phyloP scores from a whole-genome alignment of 305 asterid species.

The Fraxinus latifolia region DNA sequence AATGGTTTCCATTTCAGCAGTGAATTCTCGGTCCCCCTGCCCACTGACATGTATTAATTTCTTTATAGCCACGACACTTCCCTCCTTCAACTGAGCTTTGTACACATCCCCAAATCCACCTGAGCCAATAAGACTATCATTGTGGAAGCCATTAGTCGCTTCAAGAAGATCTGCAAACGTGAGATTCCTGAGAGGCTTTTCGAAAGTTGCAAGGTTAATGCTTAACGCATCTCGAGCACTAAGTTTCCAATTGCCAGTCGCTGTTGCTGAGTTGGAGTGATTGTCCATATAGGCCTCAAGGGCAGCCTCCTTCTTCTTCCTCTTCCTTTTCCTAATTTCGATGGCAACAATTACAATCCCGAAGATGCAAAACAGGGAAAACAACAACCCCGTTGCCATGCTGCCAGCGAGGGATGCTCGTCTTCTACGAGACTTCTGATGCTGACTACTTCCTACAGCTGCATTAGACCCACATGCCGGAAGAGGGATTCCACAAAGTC shows the following conservation, averaged over 20 bases:
- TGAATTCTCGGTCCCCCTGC: conserved; percentile 78
- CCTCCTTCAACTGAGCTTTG: conserved; percentile 69
- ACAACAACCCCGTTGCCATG: conserved; percentile 72
- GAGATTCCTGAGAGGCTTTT: conserved; percentile 77
- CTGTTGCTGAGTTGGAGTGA: conserved; percentile 62
- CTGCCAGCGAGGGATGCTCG: conserved; percentile 78
- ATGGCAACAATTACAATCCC: conserved; percentile 63
- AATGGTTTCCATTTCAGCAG: conserved; percentile 81
- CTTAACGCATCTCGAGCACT: conserved; percentile 70
- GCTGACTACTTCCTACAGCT: conserved; percentile 32
- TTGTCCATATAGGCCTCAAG: conserved; percentile 73
- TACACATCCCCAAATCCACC: conserved; percentile 85
- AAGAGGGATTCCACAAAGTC: conserved; percentile 89
- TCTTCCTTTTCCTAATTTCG: conserved; percentile 61
- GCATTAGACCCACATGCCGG: conserved; percentile 39
- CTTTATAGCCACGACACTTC: conserved; percentile 71
- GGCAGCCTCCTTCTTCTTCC: conserved; percentile 62
- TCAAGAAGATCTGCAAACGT: conserved; percentile 82
- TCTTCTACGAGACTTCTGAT: conserved; percentile 45
- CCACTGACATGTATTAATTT: conserved; percentile 68
- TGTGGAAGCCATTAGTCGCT: conserved; percentile 65
- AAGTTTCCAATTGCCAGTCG: conserved; percentile 57
- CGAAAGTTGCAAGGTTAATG: conserved; percentile 69
- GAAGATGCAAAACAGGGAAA: conserved; percentile 73
- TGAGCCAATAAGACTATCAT: conserved; percentile 57